Base-by-base conservation (phyloP, 2,329 filamentous ascomycete genomes). In the Neonectria faginata region DNA sequence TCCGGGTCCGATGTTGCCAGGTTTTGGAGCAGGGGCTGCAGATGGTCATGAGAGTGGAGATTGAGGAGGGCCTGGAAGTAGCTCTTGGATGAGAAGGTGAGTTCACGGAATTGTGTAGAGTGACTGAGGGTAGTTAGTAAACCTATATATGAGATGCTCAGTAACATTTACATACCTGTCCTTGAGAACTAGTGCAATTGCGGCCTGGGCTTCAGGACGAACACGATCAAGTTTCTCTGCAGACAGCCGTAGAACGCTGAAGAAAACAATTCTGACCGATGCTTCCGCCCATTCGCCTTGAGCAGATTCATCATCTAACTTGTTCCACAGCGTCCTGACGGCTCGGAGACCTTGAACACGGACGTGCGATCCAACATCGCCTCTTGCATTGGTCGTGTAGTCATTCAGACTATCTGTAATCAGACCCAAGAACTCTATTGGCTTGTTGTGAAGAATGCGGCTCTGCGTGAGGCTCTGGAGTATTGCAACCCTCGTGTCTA, bases 161-260 rank as follows among this genome's bases (percentile, higher is more conserved):
- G n/a, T 58, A 16, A 20, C 16, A n/a, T 29, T 11, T 25, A 48
- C 81, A 62, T 76, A 89, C 88, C 77, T 78, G 25, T 80, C 66
- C 27, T 79, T 68, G n/a, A 88, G 70, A 22, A 81, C 72, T 50
- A 85, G 68, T 5, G 79, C 79, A 50, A 90, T 72, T 10, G 84
- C 84, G 33, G 82, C 79, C 65, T 91, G 88, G 1, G 90, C 91
- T 67, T 88, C 86, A 0, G 87, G 82, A 25, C 96, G 89, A 18
- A 98, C 91, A 67, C 93, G 92, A 77, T 98, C 95, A 2, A 98
- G 85, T 76, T 97, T 97, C 79, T 99, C 96, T 0, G 92, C 88
- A 2, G 93, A 90, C 14, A 98, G 84, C 1, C 94, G 87, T 33
- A 92, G 81, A 2, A 85, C 79, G 29, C 82, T 79, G 31, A 84